Base-by-base conservation (phyloP, 192 early-diverging fungal species). In the Backusella circina region DNA sequence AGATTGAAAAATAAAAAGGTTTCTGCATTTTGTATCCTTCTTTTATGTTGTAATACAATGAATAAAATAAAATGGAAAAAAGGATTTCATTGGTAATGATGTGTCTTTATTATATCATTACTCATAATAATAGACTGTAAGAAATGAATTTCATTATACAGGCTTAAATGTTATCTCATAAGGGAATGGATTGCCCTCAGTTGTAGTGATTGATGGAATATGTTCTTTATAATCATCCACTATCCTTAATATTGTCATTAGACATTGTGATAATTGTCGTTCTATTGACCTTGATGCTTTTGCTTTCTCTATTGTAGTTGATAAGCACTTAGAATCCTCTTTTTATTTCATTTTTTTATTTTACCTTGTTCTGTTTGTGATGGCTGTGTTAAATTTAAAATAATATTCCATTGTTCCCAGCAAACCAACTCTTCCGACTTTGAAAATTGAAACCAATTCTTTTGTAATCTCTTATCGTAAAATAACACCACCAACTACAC, bases 201-300 rank as follows among this genome's bases (percentile, higher is more conserved):
- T 85, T 10, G 82, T 86, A 21, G 89, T 90, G 64, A 90, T 90
- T 5, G 89, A 84, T 28, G 89, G 89, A 68, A 90, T 90, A 69
- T 90, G 89, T 54, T 90, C 89, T 67, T 90, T 90, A 67, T 86
- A 82, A 37, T 90, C 89, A 74, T 88, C 89, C 10, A 86, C 87
- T 31, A 85, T 84, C n/a, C 80, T 77, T 33, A 90, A 77, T 61
- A 90, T 87, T 18, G 73, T 84, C 3, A 86, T 71, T 21, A 90
- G 76, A 21, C 84, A 80, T 28, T 83, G 78, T 30, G 78, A 78
- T 16, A 90, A 57, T 44, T 87, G 82, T 57, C 78, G 77, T 39
- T 85, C 82, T 75, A 82, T 82, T 44, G 78, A 75, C 65, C 85
- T 85, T 30, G 78, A 74, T 28, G 84, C 79, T 51, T 82, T 79